These are phyloP conservation scores for Murraya paniculata DNA, from an alignment of 345 rosid genomes.

Conservation along the genomic window DNA sequence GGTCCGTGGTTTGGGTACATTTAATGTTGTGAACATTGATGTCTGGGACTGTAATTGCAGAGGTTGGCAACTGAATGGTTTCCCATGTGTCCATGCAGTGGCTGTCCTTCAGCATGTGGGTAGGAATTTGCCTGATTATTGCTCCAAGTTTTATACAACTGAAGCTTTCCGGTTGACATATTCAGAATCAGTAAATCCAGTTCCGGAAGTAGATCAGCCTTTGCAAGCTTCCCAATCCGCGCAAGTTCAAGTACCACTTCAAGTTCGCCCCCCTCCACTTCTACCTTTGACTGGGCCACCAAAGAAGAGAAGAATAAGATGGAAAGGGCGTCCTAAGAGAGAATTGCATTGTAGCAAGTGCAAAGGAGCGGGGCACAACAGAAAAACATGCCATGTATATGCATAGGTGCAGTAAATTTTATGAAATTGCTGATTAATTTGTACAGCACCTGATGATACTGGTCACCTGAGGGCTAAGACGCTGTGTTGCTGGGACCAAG, in stretches of 20 bases:
- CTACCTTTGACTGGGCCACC: constrained; percentile 30
- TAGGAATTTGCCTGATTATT: constrained; percentile 37
- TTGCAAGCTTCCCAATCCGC: constrained; percentile 5
- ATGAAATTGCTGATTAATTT: constrained; percentile 6
- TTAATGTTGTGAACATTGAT: constrained; percentile 45
- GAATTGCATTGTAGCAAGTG: constrained; percentile 49
- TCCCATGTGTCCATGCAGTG: constrained; percentile 59
- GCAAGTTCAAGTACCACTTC: constrained; percentile 11
- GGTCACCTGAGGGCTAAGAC: not conserved
- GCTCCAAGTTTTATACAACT: constrained; percentile 43
- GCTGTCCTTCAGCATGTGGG: constrained; percentile 44
- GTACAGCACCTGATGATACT: not conserved
- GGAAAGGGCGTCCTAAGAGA: constrained; percentile 35
- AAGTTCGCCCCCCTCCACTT: constrained; percentile 43
- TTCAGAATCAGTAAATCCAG: constrained; percentile 42
- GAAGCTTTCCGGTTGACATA: constrained; percentile 42
- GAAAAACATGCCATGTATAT: constrained; percentile 38
- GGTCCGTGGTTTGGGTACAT: constrained; percentile 39
- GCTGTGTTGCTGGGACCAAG: not conserved
- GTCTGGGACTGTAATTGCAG: constrained; percentile 48
- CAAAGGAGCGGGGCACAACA: constrained; percentile 52
- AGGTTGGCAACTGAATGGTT: constrained; percentile 48
- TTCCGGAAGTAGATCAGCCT: constrained; percentile 20
- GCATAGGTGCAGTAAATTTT: constrained; percentile 14
- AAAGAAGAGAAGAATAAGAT: constrained; percentile 26